Evolutionary conservation across 2,329 filamentous ascomycete genomes (phyloP), one percentile per base, ranked within the genome.

Genomic region (Didymellaceae sp.): DNA sequence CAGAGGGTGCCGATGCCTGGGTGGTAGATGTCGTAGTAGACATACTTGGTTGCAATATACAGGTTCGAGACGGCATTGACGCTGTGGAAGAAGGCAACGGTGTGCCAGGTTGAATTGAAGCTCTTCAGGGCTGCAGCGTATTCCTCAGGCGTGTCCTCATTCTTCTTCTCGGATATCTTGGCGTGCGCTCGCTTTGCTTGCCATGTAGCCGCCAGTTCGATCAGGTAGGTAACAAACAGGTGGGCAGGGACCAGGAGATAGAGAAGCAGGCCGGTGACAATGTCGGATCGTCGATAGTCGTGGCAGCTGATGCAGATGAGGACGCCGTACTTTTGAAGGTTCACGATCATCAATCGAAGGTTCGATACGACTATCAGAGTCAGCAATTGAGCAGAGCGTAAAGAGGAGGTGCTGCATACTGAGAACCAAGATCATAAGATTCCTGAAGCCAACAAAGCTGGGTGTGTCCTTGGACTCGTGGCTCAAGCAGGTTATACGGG

Each of bases 311-410:
- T 79, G 69, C 93, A 97, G 59, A 99, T 95, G 51, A 97, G 80
- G 50, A 97, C 91, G 45, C 94, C 94, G 70, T 99, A 99, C 89
- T 97, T 97, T 79, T 93, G 90, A 62, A 93, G 90, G 70, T 99
- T 99, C 75, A 97, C 94, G 68, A 99, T 91, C 78, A 97, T 90
- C 66, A 99, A 81, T 58, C 94, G 87, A 42, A 99, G 76, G 71
- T 99, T 99, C 65, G 92, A 94, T 40, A 93, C 91, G 66, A 97
- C 90, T 91, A 62, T 54, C 33, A 32, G 42, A 4, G 51, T 69
- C 55, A 77, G 70, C 18, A 24, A 35, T 20, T 14, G 35, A 10
- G 28, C 4, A 10, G 4, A 8, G 8, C 16, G 17, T 20, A 4
- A 26, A 26, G 20, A 28, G 16, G 16, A 49, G 49, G 61, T 50